Evolutionary conservation across 345 rosid genomes (phyloP).

Genomic region (Eucalyptus regnans): DNA sequence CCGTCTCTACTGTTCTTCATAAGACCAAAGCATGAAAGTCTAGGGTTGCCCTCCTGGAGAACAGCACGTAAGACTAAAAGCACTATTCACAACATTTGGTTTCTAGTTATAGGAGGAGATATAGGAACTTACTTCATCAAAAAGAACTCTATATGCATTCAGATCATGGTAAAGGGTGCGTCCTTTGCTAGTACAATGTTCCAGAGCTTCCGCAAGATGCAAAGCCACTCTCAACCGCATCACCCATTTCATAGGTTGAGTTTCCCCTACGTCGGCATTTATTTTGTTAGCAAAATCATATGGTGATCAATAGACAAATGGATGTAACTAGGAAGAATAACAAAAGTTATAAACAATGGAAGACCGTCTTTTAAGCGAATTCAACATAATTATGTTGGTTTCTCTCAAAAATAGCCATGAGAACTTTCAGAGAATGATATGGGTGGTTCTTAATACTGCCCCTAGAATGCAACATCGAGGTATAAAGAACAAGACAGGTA

Average conservation of each 20-base stretch:
- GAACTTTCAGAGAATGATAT: neutral
- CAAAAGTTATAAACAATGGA: neutral
- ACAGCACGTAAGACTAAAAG: neutral
- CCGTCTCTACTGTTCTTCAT: slow-evolving; percentile 98
- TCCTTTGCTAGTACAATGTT: slow-evolving; percentile 80
- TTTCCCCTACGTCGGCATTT: slow-evolving; percentile 50
- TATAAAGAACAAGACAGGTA: neutral
- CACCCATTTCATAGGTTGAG: slow-evolving; percentile 95
- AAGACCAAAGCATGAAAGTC: slow-evolving; percentile 91
- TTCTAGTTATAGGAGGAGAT: neutral
- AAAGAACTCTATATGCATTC: slow-evolving; percentile 84
- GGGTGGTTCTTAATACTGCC: neutral
- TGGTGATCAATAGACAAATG: neutral
- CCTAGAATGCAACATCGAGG: neutral
- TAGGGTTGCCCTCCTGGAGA: slow-evolving; percentile 69
- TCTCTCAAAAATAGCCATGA: neutral
- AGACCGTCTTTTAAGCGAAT: neutral
- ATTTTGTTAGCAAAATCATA: neutral
- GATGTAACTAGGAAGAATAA: neutral
- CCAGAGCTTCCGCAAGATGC: slow-evolving; percentile 89
- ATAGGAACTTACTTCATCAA: slow-evolving; percentile 62
- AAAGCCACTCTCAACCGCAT: slow-evolving; percentile 94
- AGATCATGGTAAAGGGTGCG: slow-evolving; percentile 88
- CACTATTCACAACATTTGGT: neutral
- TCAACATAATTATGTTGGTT: neutral